These are phyloP conservation scores for Salvia rosmarinus DNA, from an alignment of 257 asterid genomes.

Conservation along the genomic window DNA sequence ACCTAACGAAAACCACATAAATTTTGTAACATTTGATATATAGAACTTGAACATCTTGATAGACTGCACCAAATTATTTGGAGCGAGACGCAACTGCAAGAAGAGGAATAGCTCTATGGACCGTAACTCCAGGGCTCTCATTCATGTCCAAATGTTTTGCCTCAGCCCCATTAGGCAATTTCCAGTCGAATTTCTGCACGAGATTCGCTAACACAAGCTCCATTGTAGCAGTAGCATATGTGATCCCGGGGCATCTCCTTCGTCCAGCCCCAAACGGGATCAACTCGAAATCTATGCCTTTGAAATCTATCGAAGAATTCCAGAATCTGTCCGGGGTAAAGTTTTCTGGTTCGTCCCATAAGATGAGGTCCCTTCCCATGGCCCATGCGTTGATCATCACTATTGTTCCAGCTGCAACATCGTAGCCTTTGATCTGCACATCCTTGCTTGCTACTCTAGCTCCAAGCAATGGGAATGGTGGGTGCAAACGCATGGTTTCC, in stretches of 20 bases:
- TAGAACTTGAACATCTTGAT: too few relatives aligned
- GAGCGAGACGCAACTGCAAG: conserved; percentile 25
- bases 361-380: background rate
- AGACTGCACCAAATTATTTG: too few relatives aligned
- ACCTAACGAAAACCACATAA: too few relatives aligned
- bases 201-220: conserved; percentile 37
- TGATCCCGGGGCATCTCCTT: background rate
- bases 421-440: background rate
- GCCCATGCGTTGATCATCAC: background rate
- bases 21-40: too few relatives aligned
- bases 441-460: background rate
- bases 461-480: background rate
- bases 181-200: conserved; percentile 44
- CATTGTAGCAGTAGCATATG: too few relatives aligned
- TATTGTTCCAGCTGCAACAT: background rate
- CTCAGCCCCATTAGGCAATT: conserved; percentile 35
- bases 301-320: background rate
- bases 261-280: conserved; percentile 57
- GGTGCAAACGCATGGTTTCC: background rate
- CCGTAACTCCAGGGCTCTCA: conserved; percentile 38
- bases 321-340: background rate
- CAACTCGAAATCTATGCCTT: conserved; percentile 27
- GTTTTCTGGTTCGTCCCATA: background rate
- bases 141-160: conserved; percentile 46
- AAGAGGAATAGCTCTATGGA: conserved; percentile 39